Conservation (phyloP, 768 basidiomycete genomes). For the Strobilomyces dryophilus region DNA sequence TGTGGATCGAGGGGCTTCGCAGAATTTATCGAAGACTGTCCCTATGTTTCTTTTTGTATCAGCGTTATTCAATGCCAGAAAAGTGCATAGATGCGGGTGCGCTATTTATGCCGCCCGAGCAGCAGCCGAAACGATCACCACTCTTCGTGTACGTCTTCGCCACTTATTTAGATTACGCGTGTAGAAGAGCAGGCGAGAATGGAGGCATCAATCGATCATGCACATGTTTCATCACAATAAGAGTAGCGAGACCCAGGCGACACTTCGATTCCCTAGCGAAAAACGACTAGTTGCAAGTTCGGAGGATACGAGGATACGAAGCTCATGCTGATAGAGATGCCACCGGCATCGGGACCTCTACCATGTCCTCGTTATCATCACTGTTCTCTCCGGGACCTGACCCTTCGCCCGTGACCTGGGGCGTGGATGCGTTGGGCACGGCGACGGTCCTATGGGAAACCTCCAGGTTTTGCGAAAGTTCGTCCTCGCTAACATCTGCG, state of each 20-base stretch:
- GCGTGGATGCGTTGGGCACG: neutral
- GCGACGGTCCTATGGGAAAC: neutral
- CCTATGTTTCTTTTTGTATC: too few species aligned
- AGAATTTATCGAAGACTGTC: neutral
- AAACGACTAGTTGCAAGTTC: neutral
- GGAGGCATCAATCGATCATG: too few species aligned
- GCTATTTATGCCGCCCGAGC: neutral
- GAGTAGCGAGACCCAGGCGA: neutral
- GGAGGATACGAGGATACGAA: neutral
- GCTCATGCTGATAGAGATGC: conserved; percentile 14
- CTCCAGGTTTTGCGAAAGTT: conserved; percentile 26
- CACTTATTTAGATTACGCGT: too few species aligned
- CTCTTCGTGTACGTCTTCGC: too few species aligned
- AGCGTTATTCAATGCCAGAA: too few species aligned
- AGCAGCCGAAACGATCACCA: neutral
- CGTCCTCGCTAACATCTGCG: conserved; percentile 39
- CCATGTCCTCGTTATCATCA: conserved; percentile 27
- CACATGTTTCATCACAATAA: neutral
- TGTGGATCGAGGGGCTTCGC: neutral
- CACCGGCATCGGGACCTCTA: conserved; percentile 24
- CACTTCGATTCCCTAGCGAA: neutral
- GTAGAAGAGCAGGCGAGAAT: too few species aligned
- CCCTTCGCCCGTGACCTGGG: conserved; percentile 1
- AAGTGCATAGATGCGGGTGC: too few species aligned
- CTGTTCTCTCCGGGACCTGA: conserved; percentile 8